Base-by-base conservation (phyloP, 768 basidiomycete genomes). In the Lactarius quietus region DNA sequence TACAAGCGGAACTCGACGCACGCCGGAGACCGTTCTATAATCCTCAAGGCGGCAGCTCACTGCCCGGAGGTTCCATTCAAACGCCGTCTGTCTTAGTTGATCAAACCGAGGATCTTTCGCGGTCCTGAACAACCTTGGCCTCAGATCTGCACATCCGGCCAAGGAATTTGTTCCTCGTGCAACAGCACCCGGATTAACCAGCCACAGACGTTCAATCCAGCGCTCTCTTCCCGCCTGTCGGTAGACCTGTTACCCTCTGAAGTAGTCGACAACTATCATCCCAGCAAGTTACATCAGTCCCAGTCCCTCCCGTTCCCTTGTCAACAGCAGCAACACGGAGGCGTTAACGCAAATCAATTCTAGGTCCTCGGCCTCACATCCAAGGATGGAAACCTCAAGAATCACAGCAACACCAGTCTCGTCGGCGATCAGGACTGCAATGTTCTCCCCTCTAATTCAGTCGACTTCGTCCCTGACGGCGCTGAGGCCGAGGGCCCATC, bases 141-240 rank as follows among this genome's bases (percentile, higher is more conserved):
- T 68, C 15, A 41, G 64, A 51, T 57, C 66, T 35, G 55, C 68
- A 17, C 63, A 41, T 29, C 38, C 56, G 39, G 61, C 59, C 52
- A 70, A 70, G 35, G 69, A 70, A 43, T 70, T 70, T 41, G 64
- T 70, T 52, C 69, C 69, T 48, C 68, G 68, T 33, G 69, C 60
- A 6, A 29, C 64, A 14, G 60, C 31, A 14, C 43, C 67, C 62
- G 66, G 3, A 54, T 64, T 43, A 52, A 56, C 54, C 43, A 57
- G 23, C 18, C 57, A 18, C 57, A 57, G 28, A 41, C 33, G 6
- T 61, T 52, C 51, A 57, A 28, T n/a, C 35, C 59, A 15, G 20
- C 36, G 35, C 59, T 38, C 26, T 58, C 64, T 14, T 62, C 62
- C 20, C 64, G 53, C 45, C 56, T 66, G n/a, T 53, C 59, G 26